Conservation (phyloP, 2,329 filamentous ascomycete genomes). For the Trichoderma pleuroti region DNA sequence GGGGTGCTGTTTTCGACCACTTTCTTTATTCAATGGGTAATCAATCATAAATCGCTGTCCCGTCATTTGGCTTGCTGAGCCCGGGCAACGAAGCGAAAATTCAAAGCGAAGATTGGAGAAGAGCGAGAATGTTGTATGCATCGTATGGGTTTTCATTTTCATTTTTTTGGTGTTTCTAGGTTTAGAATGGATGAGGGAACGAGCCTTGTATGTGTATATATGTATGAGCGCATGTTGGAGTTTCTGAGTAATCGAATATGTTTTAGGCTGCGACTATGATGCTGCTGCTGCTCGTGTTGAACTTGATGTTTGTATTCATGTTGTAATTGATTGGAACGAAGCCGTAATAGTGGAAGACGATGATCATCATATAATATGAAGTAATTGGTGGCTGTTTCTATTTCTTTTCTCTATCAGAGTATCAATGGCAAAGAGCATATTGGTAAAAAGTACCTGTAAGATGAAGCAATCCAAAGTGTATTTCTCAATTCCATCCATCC, state of each 20-base stretch:
- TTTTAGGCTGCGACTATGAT: neutral
- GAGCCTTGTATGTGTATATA: neutral
- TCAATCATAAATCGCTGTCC: neutral
- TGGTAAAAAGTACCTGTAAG: neutral
- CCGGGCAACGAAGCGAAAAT: neutral
- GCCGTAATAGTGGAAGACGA: neutral
- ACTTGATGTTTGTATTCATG: neutral
- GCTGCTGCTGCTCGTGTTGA: neutral
- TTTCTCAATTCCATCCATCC: neutral
- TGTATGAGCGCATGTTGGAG: neutral
- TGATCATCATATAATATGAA: neutral
- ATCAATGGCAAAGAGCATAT: neutral
- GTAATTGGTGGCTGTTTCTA: neutral
- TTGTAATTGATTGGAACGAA: neutral
- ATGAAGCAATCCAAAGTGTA: neutral
- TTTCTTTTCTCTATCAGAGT: neutral
- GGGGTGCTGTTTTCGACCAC: neutral
- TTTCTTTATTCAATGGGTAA: neutral
- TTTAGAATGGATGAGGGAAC: neutral
- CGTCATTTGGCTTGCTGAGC: neutral
- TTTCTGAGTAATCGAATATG: neutral
- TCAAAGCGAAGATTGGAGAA: neutral
- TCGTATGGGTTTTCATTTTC: neutral
- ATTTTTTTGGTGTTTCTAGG: neutral
- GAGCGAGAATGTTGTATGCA: neutral